Evolutionary conservation across 495 filamentous ascomycete species (phyloP).

Genomic region (Penicillium silybi): DNA sequence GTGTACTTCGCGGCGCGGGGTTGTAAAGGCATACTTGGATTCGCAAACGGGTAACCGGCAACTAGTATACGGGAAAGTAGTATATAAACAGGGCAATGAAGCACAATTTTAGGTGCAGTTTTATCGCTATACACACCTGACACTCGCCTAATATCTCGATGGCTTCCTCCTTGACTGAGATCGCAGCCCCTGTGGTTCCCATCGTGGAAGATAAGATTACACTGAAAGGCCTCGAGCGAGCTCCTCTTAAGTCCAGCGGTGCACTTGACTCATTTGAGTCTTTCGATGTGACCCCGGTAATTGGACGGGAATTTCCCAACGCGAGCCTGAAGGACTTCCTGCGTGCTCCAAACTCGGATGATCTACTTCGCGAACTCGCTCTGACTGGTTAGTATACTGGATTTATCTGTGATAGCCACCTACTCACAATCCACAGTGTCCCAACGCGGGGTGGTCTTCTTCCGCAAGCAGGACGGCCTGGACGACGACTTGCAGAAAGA

Average conservation of each 20-base stretch:
- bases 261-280: slow-evolving; percentile 54
- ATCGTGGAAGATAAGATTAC: slow-evolving; percentile 17
- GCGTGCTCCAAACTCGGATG: slow-evolving; percentile 59
- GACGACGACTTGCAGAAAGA: slow-evolving; percentile 65
- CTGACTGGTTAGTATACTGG: slow-evolving; percentile 49
- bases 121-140: too few species aligned
- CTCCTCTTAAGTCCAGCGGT: slow-evolving; percentile 50
- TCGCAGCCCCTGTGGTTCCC: slow-evolving; percentile 10
- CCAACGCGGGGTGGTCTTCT: slow-evolving; percentile 76
- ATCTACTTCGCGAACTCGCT: slow-evolving; percentile 62
- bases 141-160: background rate
- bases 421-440: slow-evolving; percentile 52
- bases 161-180: slow-evolving; percentile 24
- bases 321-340: slow-evolving; percentile 59
- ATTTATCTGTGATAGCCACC: background rate
- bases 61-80: too few species aligned
- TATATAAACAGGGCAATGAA: slow-evolving; percentile 3
- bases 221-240: slow-evolving; percentile 11
- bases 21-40: background rate
- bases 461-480: slow-evolving; percentile 67
- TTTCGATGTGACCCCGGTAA: slow-evolving; percentile 63
- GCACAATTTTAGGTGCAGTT: background rate
- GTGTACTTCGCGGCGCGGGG: background rate
- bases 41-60: slow-evolving; percentile 16
- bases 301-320: slow-evolving; percentile 61